phyloP scores from a whole-genome alignment of 2,329 filamentous ascomycete genomes.

The Phaeosphaeriaceae sp. region DNA sequence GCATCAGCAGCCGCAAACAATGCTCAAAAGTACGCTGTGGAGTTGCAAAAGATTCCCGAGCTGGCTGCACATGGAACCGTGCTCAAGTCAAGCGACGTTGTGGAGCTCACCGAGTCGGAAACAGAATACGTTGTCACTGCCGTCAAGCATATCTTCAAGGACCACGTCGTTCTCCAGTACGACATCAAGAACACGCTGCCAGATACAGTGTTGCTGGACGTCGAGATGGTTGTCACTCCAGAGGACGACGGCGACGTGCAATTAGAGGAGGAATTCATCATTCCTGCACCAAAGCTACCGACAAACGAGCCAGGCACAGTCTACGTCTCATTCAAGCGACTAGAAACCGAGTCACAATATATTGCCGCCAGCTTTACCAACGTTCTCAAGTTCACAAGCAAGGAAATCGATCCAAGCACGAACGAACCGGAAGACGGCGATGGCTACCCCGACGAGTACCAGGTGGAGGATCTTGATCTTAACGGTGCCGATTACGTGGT shows the following conservation, averaged over 20 bases:
- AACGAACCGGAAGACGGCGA: conserved; percentile 82
- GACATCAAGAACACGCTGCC: conserved; percentile 97
- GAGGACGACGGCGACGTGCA: conserved; percentile 79
- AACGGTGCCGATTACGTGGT: conserved; percentile 92
- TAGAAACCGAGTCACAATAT: conserved; percentile 76
- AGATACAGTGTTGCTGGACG: conserved; percentile 65
- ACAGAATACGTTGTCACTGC: conserved; percentile 95
- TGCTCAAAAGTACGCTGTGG: conserved; percentile 87
- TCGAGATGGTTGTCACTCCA: conserved; percentile 77
- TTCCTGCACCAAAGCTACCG: conserved; percentile 81
- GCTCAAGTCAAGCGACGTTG: conserved; percentile 85
- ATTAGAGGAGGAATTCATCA: conserved; percentile 86
- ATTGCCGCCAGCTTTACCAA: conserved; percentile 86
- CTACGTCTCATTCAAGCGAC: conserved; percentile 92
- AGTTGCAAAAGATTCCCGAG: conserved; percentile 87
- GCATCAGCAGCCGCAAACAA: conserved; percentile 78
- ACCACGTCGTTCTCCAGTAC: conserved; percentile 94
- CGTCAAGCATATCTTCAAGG: conserved; percentile 97
- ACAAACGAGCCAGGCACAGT: conserved; percentile 91
- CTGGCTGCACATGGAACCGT: conserved; percentile 87
- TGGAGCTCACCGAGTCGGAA: conserved; percentile 95
- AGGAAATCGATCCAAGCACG: conserved; percentile 96
- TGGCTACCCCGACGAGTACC: conserved; percentile 97
- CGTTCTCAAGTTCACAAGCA: conserved; percentile 93
- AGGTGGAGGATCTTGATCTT: conserved; percentile 92